Conservation (phyloP, 139 green algal species). For the Tetradesmus lagerheimii region DNA sequence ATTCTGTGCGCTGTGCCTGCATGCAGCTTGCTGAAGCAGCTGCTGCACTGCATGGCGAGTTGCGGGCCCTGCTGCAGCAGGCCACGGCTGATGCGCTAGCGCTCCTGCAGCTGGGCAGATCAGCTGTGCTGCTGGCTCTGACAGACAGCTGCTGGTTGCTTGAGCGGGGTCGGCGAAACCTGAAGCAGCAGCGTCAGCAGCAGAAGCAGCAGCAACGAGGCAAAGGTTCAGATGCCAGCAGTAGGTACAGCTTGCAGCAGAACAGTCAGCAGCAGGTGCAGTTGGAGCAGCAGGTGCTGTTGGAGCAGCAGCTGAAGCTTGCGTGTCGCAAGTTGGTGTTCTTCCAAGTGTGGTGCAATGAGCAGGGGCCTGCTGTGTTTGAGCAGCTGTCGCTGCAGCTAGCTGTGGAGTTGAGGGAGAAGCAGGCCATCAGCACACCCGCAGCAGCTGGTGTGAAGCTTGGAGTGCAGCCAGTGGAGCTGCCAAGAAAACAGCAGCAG, state of each 20-base stretch:
- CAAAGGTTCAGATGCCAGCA: background rate
- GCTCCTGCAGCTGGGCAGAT: slow-evolving; percentile 33
- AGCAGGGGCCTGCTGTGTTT: background rate
- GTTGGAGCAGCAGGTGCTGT: slow-evolving; percentile 1
- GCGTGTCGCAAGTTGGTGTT: slow-evolving; percentile 7
- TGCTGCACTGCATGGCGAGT: background rate
- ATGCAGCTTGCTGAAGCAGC: slow-evolving; percentile 27
- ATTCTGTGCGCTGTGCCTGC: slow-evolving; percentile 21
- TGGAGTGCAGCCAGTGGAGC: background rate
- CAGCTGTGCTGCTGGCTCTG: slow-evolving; percentile 9
- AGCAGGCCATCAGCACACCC: background rate
- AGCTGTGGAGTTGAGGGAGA: slow-evolving; percentile 1
- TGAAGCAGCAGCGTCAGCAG: background rate
- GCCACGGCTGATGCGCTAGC: background rate
- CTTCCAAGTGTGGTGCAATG: slow-evolving; percentile 21
- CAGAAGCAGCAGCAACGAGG: background rate
- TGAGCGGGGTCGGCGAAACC: background rate
- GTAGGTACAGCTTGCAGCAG: background rate
- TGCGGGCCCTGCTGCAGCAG: background rate
- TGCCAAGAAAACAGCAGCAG: background rate
- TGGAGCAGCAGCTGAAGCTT: slow-evolving; percentile 13
- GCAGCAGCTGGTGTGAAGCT: background rate
- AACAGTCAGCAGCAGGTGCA: slow-evolving; percentile 4
- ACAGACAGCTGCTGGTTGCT: slow-evolving; percentile 18
- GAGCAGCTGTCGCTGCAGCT: background rate